Conservation (phyloP, 768 basidiomycete genomes). For the Russula lepida region DNA sequence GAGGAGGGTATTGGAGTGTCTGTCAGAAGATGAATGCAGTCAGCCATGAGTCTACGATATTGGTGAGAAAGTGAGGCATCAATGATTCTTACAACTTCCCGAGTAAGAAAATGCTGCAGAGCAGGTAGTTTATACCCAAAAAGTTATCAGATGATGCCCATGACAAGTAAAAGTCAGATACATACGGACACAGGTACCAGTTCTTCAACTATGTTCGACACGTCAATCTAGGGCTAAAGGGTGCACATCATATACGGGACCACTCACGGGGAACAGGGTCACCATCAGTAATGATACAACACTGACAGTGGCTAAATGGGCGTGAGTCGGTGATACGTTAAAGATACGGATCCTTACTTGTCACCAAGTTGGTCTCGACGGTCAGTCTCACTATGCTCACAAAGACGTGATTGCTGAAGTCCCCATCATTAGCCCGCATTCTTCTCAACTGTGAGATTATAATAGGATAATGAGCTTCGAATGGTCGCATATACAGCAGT, state of each 20-base stretch:
- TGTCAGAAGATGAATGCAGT: neutral
- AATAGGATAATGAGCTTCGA: neutral
- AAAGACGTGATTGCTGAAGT: constrained; percentile 4
- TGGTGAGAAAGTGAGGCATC: neutral
- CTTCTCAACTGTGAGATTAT: neutral
- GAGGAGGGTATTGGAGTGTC: constrained; percentile 25
- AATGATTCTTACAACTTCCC: constrained; percentile 12
- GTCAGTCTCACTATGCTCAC: constrained; percentile 22
- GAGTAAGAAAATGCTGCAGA: neutral
- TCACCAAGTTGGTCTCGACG: constrained; percentile 24
- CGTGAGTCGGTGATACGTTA: neutral
- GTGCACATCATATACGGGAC: neutral
- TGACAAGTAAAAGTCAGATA: neutral
- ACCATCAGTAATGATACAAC: neutral
- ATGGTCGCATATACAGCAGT: neutral
- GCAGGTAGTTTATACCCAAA: neutral
- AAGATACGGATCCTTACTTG: neutral
- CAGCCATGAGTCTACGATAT: no score
- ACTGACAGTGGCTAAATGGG: neutral
- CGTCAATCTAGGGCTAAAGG: neutral
- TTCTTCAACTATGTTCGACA: neutral
- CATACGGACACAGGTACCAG: constrained; percentile 11
- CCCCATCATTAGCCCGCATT: neutral
- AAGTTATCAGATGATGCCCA: neutral
- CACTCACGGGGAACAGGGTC: neutral